Evolutionary conservation across 331 rosid genomes (phyloP).

Genomic region (Arachis monticola): DNA sequence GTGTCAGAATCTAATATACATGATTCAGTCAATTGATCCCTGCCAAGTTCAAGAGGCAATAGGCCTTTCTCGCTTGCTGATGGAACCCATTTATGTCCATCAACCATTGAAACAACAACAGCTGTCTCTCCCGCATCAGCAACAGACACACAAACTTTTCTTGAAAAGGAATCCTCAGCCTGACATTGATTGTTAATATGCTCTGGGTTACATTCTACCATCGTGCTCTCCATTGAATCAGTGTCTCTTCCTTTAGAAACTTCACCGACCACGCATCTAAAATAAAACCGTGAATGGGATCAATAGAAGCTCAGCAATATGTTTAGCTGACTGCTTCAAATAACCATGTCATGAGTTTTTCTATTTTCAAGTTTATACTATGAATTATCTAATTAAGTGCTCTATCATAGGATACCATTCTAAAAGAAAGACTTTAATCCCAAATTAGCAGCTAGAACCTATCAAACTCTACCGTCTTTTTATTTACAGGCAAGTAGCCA

Average conservation of each 20-base stretch:
- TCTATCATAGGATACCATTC: constrained; percentile 22
- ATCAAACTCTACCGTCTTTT: neutral
- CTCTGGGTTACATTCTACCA: constrained; percentile 45
- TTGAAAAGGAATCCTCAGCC: constrained; percentile 55
- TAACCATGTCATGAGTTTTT: constrained; percentile 20
- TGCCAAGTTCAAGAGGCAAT: constrained; percentile 54
- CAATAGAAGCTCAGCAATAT: constrained; percentile 11
- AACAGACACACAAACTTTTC: constrained; percentile 78
- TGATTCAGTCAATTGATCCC: constrained; percentile 54
- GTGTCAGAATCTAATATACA: constrained; percentile 47
- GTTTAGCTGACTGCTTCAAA: constrained; percentile 9
- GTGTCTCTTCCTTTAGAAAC: constrained; percentile 49
- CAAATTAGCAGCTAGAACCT: constrained; percentile 29
- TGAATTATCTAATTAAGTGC: constrained; percentile 23
- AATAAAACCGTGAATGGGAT: constrained; percentile 42
- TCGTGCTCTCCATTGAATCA: constrained; percentile 45
- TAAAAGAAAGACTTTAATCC: constrained; percentile 7
- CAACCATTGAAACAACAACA: constrained; percentile 87
- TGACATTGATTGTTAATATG: constrained; percentile 45
- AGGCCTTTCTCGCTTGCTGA: constrained; percentile 48
- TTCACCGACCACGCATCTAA: constrained; percentile 72
- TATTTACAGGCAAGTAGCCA: constrained; percentile 31
- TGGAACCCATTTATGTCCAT: constrained; percentile 47
- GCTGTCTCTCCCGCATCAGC: constrained; percentile 96
- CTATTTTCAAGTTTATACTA: constrained; percentile 27